Percentiles rank a stretch among this genome's conserved stretches.
phyloP scores from a whole-genome alignment of 106 monocot species.

The Dioscorea alata region DNA sequence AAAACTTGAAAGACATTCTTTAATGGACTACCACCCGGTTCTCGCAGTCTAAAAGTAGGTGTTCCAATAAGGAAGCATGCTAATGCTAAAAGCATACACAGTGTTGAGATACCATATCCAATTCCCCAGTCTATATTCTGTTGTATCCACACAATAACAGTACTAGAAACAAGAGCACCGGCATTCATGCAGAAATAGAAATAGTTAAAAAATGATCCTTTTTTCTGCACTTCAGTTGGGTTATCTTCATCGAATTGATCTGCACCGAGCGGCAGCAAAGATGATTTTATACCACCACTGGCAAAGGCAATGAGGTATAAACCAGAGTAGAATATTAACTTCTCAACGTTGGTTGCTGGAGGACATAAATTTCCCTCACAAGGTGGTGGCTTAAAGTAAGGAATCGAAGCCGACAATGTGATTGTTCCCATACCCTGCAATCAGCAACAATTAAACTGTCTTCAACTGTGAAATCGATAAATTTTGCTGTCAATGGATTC shows the following conservation, averaged over 20 bases:
- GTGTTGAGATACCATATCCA: constrained; percentile 18
- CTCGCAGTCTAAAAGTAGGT: neutral
- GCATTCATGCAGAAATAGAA: constrained; percentile 22
- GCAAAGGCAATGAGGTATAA: constrained; percentile 24
- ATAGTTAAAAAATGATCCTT: constrained; percentile 14
- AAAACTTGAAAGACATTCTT: constrained; percentile 9
- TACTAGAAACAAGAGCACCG: constrained; percentile 14
- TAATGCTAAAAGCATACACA: constrained; percentile 4
- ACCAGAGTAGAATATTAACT: constrained; percentile 12
- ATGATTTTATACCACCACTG: constrained; percentile 15
- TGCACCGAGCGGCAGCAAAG: constrained; percentile 17
- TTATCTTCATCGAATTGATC: constrained; percentile 27
- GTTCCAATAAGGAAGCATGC: constrained; percentile 9
- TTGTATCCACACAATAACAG: constrained; percentile 21
- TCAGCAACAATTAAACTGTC: neutral
- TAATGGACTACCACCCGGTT: constrained; percentile 14
- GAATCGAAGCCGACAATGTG: constrained; percentile 11
- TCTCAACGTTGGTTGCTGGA: neutral
- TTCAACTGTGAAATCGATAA: neutral
- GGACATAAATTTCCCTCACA: neutral
- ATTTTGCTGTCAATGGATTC: neutral
- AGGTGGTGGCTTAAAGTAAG: constrained; percentile 1
- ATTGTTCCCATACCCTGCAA: constrained; percentile 14
- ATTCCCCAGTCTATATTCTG: constrained; percentile 13
- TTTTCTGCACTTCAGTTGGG: constrained; percentile 8